Conservation (phyloP, 2,329 filamentous ascomycete genomes). For the Epichloe coenophiala region DNA sequence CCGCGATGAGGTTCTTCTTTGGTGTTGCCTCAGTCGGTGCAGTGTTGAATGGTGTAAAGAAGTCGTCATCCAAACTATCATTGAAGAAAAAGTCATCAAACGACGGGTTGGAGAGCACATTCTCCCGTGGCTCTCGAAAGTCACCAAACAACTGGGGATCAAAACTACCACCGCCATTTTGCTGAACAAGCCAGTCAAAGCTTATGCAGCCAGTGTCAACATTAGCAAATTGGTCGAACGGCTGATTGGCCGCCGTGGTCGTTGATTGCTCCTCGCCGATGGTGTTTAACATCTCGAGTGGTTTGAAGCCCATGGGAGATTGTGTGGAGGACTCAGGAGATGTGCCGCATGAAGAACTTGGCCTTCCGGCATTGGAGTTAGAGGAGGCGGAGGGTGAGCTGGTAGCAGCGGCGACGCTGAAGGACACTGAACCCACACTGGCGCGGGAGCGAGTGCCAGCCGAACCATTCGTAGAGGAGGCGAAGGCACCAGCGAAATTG, state of each 20-base stretch:
- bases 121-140: slow-evolving; percentile 83
- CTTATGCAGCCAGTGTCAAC: slow-evolving; percentile 35
- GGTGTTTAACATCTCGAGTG: slow-evolving; percentile 47
- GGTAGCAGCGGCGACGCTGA: slow-evolving; percentile 36
- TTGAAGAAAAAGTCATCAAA: slow-evolving; percentile 57
- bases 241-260: slow-evolving; percentile 21
- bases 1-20: slow-evolving; percentile 60
- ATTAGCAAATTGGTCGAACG: slow-evolving; percentile 18
- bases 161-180: slow-evolving; percentile 75
- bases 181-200: slow-evolving; percentile 63
- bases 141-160: slow-evolving; percentile 85
- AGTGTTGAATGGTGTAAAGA: slow-evolving; percentile 69
- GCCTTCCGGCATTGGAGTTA: slow-evolving; percentile 39
- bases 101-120: slow-evolving; percentile 52
- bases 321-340: slow-evolving; percentile 65
- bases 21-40: slow-evolving; percentile 26
- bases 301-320: slow-evolving; percentile 54
- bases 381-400: slow-evolving; percentile 53
- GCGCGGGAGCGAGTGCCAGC: slow-evolving; percentile 32
- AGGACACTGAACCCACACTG: slow-evolving; percentile 37
- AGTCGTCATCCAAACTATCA: slow-evolving; percentile 72
- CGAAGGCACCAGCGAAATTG: slow-evolving; percentile 46
- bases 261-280: slow-evolving; percentile 51
- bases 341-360: slow-evolving; percentile 58
- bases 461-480: slow-evolving; percentile 35